phyloP scores from a whole-genome alignment of 2,329 filamentous ascomycete species.

The Sporothrix humicola region DNA sequence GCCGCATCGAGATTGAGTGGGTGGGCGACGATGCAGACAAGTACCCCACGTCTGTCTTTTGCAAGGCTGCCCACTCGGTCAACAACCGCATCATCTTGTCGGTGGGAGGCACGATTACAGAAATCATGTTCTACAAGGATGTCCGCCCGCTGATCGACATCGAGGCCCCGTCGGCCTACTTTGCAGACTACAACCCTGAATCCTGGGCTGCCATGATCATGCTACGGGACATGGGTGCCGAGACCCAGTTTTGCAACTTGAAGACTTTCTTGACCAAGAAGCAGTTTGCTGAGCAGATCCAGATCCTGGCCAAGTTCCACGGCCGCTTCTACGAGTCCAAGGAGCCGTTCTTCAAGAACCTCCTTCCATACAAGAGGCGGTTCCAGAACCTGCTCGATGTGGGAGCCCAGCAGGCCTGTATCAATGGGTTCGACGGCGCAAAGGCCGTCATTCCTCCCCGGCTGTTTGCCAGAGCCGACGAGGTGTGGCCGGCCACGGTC shows the following conservation, averaged over 20 bases:
- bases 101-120: background rate
- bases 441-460: background rate
- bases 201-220: background rate
- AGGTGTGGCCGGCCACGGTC: background rate
- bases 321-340: background rate
- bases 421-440: background rate
- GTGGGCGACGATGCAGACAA: background rate
- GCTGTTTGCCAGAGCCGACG: background rate
- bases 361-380: background rate
- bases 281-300: slow-evolving; percentile 3
- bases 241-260: background rate
- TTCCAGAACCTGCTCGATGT: background rate
- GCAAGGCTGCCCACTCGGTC: background rate
- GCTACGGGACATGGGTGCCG: background rate
- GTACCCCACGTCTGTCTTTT: background rate
- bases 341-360: background rate
- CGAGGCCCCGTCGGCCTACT: background rate
- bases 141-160: background rate
- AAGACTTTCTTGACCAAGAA: background rate
- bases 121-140: background rate
- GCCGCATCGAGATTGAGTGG: slow-evolving; percentile 1
- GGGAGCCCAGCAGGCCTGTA: background rate
- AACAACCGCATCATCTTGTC: slow-evolving; percentile 8
- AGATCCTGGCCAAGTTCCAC: slow-evolving; percentile 2
- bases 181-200: background rate